phyloP scores from a whole-genome alignment of 495 filamentous ascomycete species.

The Viridothelium virens region DNA sequence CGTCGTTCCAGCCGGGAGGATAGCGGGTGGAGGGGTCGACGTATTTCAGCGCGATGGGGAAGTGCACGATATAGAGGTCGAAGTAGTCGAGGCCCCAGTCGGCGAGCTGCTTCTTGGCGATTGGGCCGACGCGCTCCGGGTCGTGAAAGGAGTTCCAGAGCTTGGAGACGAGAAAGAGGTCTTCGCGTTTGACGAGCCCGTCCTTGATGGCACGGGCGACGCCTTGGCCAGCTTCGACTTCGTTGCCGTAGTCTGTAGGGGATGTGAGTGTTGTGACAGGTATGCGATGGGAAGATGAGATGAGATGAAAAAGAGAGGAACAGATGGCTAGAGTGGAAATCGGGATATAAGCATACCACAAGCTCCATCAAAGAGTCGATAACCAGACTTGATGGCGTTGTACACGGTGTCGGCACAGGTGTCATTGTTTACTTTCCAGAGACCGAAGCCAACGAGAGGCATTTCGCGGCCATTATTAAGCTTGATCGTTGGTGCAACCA shows the following conservation, averaged over 20 bases:
- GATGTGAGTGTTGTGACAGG: constrained; percentile 44
- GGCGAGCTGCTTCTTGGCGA: constrained; percentile 52
- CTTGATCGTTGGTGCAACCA: constrained; percentile 56
- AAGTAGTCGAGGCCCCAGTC: constrained; percentile 59
- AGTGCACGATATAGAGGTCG: constrained; percentile 67
- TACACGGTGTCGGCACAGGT: constrained; percentile 74
- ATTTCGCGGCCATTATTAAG: constrained; percentile 75
- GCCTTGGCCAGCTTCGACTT: constrained; percentile 74
- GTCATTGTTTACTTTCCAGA: constrained; percentile 82
- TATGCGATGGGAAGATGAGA: not conserved
- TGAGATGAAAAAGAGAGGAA: not conserved
- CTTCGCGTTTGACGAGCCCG: constrained; percentile 73
- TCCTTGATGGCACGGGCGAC: constrained; percentile 82
- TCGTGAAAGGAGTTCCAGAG: constrained; percentile 73
- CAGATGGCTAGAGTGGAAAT: not conserved
- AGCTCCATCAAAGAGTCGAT: constrained; percentile 80
- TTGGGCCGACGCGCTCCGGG: constrained; percentile 50
- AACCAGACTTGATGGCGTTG: constrained; percentile 81
- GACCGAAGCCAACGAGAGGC: constrained; percentile 73
- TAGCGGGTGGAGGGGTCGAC: constrained; percentile 49
- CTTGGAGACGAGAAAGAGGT: constrained; percentile 89
- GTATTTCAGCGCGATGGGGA: constrained; percentile 39
- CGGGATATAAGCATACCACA: constrained; percentile 51
- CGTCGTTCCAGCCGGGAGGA: constrained; percentile 62
- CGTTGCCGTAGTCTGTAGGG: constrained; percentile 65